Conservation (phyloP, 2,329 filamentous ascomycete species). For the Pseudocercospora crystallina region DNA sequence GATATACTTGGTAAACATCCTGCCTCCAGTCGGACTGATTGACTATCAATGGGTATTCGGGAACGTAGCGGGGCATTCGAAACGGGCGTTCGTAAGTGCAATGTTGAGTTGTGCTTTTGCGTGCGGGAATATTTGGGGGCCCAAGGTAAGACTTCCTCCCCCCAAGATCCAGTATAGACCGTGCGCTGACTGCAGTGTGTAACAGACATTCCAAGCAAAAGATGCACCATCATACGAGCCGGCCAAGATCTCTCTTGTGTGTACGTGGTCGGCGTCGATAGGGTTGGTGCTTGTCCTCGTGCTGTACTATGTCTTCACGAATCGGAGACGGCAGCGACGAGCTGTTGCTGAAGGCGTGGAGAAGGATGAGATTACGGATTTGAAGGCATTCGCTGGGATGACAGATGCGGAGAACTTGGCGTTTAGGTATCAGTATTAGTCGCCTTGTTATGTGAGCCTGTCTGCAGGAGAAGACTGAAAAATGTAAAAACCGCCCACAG, state of each 20-base stretch:
- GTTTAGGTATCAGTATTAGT: slow-evolving; percentile 13
- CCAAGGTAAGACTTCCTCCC: no score
- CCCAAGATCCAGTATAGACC: not conserved
- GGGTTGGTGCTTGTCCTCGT: slow-evolving; percentile 46
- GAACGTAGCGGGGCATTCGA: slow-evolving; percentile 70
- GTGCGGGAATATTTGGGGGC: slow-evolving; percentile 42
- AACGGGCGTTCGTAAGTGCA: slow-evolving; percentile 57
- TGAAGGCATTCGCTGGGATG: slow-evolving; percentile 17
- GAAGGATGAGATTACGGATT: not conserved
- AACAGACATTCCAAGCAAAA: slow-evolving; percentile 36
- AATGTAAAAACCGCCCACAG: no score
- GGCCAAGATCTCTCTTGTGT: slow-evolving; percentile 43
- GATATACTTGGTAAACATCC: slow-evolving; percentile 40
- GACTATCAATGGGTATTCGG: slow-evolving; percentile 36
- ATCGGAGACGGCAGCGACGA: not conserved
- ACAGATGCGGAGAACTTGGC: slow-evolving; percentile 26
- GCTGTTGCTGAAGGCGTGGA: not conserved
- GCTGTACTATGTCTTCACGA: slow-evolving; percentile 29
- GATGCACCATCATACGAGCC: slow-evolving; percentile 40
- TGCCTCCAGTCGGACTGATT: slow-evolving; percentile 38
- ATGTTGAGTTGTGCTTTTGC: slow-evolving; percentile 37
- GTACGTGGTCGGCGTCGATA: slow-evolving; percentile 32
- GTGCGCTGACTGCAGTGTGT: not conserved
- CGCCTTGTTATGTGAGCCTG: no score
- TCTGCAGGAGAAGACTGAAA: no score